Conservation (phyloP, 768 basidiomycete species). For the Cantharellus cinnabarinus region DNA sequence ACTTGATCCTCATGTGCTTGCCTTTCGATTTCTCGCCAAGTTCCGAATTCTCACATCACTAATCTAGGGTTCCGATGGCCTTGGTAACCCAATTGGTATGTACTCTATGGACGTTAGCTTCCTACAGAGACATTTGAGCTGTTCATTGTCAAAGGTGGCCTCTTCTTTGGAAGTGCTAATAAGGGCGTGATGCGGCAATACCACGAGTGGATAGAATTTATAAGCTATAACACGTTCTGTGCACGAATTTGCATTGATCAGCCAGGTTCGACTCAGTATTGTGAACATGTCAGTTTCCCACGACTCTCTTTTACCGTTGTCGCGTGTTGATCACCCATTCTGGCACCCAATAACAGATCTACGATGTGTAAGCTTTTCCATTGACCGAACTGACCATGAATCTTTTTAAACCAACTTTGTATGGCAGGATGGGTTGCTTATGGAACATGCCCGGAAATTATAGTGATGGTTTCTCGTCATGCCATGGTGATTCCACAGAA, state of each 20-base stretch:
- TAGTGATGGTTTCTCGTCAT: conserved; percentile 21
- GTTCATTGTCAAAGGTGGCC: conserved; percentile 18
- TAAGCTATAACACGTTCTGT: conserved; percentile 18
- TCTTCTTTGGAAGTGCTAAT: conserved; percentile 55
- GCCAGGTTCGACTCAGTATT: conserved; percentile 27
- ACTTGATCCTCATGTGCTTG: conserved; percentile 22
- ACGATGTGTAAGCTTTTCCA: not conserved
- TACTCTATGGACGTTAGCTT: not conserved
- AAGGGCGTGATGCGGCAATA: conserved; percentile 30
- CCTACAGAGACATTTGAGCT: not conserved
- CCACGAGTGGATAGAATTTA: conserved; percentile 60
- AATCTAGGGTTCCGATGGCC: conserved; percentile 9
- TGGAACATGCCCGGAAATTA: conserved; percentile 20
- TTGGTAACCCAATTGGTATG: conserved; percentile 34
- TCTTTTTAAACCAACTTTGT: not conserved
- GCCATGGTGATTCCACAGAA: conserved; percentile 21
- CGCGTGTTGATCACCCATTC: not conserved
- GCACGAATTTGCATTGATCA: conserved; percentile 9
- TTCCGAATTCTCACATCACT: not conserved
- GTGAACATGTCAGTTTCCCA: conserved; percentile 17
- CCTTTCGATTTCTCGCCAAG: not conserved
- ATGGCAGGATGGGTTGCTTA: conserved; percentile 7
- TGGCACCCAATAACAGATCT: not conserved
- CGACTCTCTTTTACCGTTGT: conserved; percentile 4
- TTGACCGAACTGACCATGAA: not conserved